Evolutionary conservation across 495 filamentous ascomycete genomes (phyloP), one percentile per base, ranked within the genome.

Genomic region (Parathielavia hyrcaniae): DNA sequence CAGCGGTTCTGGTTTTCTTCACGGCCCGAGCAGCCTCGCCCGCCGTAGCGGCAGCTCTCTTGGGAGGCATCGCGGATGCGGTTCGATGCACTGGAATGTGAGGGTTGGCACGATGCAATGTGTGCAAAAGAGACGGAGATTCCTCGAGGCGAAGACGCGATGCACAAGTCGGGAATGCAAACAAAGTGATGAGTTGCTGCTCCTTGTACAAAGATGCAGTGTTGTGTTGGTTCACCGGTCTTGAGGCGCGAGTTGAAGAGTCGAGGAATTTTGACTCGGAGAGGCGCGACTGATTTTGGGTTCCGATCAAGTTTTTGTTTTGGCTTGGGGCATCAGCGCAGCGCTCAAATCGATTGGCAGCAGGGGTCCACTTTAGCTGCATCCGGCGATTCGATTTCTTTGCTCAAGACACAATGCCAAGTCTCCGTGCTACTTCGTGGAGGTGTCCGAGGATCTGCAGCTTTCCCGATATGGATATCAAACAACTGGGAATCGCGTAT

Each of bases 21-120:
- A 49, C 8, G 36, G 36, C 17, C 14, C 60, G 22, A 2, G 66
- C 61, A n/a, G 43, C 41, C 49, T 59, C 58, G 22, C 51, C 22
- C 41, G 55, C 50, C 23, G 53, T 48, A 39, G 65, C 58, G 41
- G 64, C 50, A 46, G 58, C 57, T 57, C 58, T 63, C 38, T 64
- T 68, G 50, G 67, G 67, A 61, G 67, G 65, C 67, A 69, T 69
- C 23, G 56, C 45, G 16, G 16, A 19, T 23, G 26, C 2, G 17
- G 13, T 20, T 47, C 14, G 50, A 59, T 57, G 63, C 58, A 48
- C 53, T 22, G 59, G 40, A 48, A 54, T 59, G 62, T 45, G 50
- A 19, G 51, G 30, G 49, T 38, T 58, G 53, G 57, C 53, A 26
- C 19, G 57, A 23, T 53, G 51, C 22, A 45, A 54, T 20, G 40